Base-by-base conservation (phyloP, 352 stramenopile species). In the Pythium myriotylum region DNA sequence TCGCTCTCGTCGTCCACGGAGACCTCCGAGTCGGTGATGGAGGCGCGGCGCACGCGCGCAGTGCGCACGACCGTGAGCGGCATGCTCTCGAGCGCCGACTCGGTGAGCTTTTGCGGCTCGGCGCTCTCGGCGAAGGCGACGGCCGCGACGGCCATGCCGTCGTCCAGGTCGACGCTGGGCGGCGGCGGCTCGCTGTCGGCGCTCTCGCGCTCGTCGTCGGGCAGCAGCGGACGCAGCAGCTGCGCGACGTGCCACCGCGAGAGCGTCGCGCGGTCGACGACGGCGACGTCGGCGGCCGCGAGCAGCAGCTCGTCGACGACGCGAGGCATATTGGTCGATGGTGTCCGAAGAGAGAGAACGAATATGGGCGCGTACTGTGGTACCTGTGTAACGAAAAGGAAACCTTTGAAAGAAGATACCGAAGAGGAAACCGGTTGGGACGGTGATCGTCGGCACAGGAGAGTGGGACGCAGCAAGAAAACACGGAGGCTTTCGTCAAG, bases 241-340 rank as follows among this genome's bases (percentile, higher is more conserved):
- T 92, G 79, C 50, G 82, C 73, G 61, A 91, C 88, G 67, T 94
- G 84, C 84, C 84, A 94, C 17, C 92, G 76, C 33, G 84, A 91
- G 13, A 94, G 70, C 43, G 77, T 84, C 68, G 81, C 74, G 50
- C 81, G 82, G 67, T 92, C 89, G 53, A 94, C 71, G 50, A 89
- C 78, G 33, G 61, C 77, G 43, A 94, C 67, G 67, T 94, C 82
- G 27, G 61, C 56, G 49, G 76, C 77, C n/a, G 61, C 66, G 35
- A 93, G 73, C 59, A 89, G 54, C 47, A 89, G 64, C 68, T 81
- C 71, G 52, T 85, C 67, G 47, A 90, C 67, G 42, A 59, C 65
- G 37, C 62, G 73, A 37, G 51, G 8, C 2, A 35, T 4, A 13
- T n/a, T n/a, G n/a, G n/a, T n/a, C n/a, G n/a, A n/a, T n/a, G n/a